These are phyloP conservation scores for Trichophyton schoenleinii DNA, from an alignment of 2,329 filamentous ascomycete genomes.

Conservation along the genomic window DNA sequence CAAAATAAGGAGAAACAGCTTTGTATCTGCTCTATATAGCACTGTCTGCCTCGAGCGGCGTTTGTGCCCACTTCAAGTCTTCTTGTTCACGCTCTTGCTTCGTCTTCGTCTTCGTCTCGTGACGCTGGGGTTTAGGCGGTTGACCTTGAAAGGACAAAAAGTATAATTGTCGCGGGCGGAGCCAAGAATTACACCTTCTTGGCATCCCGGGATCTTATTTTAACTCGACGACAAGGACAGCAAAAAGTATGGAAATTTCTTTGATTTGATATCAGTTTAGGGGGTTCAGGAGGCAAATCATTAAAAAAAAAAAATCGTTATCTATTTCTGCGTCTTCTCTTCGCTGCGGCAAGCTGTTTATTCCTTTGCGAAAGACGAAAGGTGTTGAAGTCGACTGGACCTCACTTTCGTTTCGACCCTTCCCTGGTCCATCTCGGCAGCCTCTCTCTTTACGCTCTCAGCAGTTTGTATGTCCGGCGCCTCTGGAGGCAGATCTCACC, in stretches of 20 bases:
- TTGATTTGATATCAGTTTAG: background rate
- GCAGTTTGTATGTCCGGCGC: slow-evolving; percentile 43
- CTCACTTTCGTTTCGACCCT: slow-evolving; percentile 15
- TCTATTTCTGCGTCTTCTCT: background rate
- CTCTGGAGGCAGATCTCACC: slow-evolving; percentile 38
- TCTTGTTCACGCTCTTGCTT: no score
- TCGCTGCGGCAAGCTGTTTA: background rate
- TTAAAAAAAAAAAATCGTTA: background rate
- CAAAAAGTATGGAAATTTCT: background rate
- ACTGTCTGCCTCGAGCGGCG: background rate
- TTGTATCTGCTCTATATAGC: background rate
- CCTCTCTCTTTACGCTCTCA: slow-evolving; percentile 2
- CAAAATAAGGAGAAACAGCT: background rate
- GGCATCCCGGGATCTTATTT: background rate
- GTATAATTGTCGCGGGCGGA: background rate
- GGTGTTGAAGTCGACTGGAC: slow-evolving; percentile 5
- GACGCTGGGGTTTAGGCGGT: no score
- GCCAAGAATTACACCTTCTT: background rate
- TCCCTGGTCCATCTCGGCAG: slow-evolving; percentile 5
- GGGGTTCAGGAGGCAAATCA: background rate
- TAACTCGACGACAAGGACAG: no score
- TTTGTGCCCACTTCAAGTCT: no score
- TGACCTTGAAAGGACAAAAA: background rate
- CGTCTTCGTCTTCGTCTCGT: no score
- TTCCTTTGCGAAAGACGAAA: background rate